Evolutionary conservation across 768 basidiomycete genomes (phyloP).

Genomic region (Rhizopogon salebrosus): DNA sequence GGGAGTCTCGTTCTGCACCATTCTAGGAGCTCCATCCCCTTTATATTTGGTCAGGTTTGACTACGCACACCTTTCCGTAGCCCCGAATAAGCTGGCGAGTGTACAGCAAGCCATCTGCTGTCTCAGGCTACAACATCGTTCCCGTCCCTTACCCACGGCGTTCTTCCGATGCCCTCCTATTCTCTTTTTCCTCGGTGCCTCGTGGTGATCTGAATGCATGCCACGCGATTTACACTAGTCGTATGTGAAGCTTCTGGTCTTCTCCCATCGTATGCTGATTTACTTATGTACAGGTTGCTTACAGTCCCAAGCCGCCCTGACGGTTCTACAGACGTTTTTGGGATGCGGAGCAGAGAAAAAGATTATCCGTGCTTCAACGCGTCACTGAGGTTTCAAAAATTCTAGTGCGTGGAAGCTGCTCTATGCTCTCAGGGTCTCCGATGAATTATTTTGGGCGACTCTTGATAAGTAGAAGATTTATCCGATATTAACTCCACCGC

Average conservation of each 20-base stretch:
- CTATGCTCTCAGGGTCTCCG: not conserved
- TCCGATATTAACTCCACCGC: not conserved
- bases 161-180: not conserved
- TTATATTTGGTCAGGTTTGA: conserved; percentile 1
- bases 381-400: no score
- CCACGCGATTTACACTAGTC: not conserved
- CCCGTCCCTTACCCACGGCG: conserved; percentile 1
- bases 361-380: not conserved
- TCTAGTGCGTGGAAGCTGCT: no score
- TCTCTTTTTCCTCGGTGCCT: conserved; percentile 5
- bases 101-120: not conserved
- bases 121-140: not conserved
- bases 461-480: not conserved
- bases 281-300: no score
- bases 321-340: not conserved
- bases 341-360: not conserved
- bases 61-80: not conserved
- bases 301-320: not conserved
- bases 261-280: not conserved
- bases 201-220: not conserved
- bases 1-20: not conserved
- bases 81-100: not conserved
- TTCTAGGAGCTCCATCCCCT: not conserved
- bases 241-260: not conserved
- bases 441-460: not conserved